Evolutionary conservation across 2,329 filamentous ascomycete species (phyloP).

Genomic region (Dryadomyces quercivorus): DNA sequence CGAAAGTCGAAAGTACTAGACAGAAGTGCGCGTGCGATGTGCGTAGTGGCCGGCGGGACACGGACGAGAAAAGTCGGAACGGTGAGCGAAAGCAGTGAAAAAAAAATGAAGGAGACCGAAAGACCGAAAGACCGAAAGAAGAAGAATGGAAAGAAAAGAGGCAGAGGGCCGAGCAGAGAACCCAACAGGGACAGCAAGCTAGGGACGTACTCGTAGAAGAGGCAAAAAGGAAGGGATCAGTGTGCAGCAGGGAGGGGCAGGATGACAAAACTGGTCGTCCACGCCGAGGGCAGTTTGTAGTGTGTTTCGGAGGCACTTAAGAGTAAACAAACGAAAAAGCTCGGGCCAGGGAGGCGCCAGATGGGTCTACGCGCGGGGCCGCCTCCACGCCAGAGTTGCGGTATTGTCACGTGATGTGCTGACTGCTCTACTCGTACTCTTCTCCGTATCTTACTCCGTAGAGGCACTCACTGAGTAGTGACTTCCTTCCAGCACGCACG

Average conservation of each 20-base stretch:
- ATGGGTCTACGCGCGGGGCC: background rate
- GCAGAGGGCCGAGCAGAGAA: too few relatives aligned
- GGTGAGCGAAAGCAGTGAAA: background rate
- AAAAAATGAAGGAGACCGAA: background rate
- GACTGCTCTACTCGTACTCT: too few relatives aligned
- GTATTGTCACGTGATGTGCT: background rate
- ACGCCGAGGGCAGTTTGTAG: background rate
- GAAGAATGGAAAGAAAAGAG: background rate
- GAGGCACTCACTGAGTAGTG: too few relatives aligned
- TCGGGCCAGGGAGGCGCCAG: conserved; percentile 8
- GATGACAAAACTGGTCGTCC: too few relatives aligned
- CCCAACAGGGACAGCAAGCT: too few relatives aligned
- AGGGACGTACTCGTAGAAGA: too few relatives aligned
- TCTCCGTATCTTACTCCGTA: too few relatives aligned
- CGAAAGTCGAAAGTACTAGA: background rate
- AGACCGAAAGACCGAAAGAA: background rate
- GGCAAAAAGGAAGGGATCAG: too few relatives aligned
- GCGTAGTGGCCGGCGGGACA: too few relatives aligned
- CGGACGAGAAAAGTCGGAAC: background rate
- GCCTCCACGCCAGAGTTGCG: background rate
- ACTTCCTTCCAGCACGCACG: background rate
- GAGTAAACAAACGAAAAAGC: conserved; percentile 14
- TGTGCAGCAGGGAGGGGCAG: too few relatives aligned
- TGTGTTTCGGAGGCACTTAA: conserved; percentile 6
- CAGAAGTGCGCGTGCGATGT: background rate